A percentile compares a stretch with the other conserved stretches of the same genome.
Evolutionary conservation across 2,329 filamentous ascomycete species (phyloP).

Genomic region (Pseudocercospora crystallina): DNA sequence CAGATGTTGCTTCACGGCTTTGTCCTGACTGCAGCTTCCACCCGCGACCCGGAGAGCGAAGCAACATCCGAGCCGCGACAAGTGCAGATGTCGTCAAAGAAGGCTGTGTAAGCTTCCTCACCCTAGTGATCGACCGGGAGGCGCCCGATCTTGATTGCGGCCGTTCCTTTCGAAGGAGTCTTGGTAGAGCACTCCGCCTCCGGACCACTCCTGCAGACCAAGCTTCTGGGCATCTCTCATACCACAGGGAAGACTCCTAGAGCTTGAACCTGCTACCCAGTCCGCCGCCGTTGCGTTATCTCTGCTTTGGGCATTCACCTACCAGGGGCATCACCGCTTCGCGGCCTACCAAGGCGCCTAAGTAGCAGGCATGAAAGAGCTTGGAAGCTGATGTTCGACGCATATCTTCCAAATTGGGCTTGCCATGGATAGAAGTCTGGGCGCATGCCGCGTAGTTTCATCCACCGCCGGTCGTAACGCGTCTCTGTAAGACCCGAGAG

Average conservation of each 20-base stretch:
- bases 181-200: not conserved
- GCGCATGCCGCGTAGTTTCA: too few species aligned
- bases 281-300: conserved; percentile 10
- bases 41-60: conserved; percentile 1
- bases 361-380: too few species aligned
- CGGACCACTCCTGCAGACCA: not conserved
- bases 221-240: conserved; percentile 13
- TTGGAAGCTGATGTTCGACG: too few species aligned
- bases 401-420: too few species aligned
- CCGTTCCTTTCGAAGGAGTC: conserved; percentile 4
- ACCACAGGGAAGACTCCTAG: not conserved
- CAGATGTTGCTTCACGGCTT: not conserved
- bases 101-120: conserved; percentile 10
- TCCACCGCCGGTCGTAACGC: too few species aligned
- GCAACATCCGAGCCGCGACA: not conserved
- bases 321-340: not conserved
- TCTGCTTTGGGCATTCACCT: not conserved
- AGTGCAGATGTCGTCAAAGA: conserved; percentile 10
- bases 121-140: conserved; percentile 10
- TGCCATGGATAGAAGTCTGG: too few species aligned
- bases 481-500: too few species aligned
- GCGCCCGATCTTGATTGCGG: conserved; percentile 1
- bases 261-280: conserved; percentile 13
- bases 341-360: too few species aligned
- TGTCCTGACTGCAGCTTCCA: not conserved